Conservation (phyloP, 768 basidiomycete species). For the Arthromyces matolae region DNA sequence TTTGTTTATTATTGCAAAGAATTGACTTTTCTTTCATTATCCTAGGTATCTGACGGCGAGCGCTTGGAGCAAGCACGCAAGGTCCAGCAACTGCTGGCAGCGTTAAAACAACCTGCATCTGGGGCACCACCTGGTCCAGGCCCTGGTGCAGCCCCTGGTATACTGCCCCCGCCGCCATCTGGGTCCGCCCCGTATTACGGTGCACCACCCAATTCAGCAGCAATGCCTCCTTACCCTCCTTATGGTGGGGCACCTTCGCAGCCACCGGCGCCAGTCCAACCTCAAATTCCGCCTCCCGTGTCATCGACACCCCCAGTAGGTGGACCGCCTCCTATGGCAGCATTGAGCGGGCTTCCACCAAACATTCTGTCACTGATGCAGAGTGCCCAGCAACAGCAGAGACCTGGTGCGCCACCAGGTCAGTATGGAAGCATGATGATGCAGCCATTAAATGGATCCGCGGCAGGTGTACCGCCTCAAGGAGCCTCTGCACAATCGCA, state of each 20-base stretch:
- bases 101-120: conserved; percentile 66
- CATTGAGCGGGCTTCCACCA: conserved; percentile 51
- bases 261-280: conserved; percentile 16
- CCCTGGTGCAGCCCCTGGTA: conserved; percentile 20
- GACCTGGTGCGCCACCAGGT: conserved; percentile 18
- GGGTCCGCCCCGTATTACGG: conserved; percentile 41
- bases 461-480: conserved; percentile 34
- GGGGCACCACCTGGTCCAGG: conserved; percentile 27
- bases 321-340: conserved; percentile 31
- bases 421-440: conserved; percentile 38
- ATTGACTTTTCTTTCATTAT: conserved; percentile 2
- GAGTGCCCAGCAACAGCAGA: conserved; percentile 41
- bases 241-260: conserved; percentile 23
- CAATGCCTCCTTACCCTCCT: conserved; percentile 32
- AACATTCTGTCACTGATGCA: conserved; percentile 68
- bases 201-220: conserved; percentile 30
- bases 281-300: too few species aligned
- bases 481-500: conserved; percentile 34
- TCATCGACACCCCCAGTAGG: conserved; percentile 34
- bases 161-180: conserved; percentile 30
- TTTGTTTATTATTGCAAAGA: not conserved
- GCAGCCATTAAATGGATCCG: conserved; percentile 35
- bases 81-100: conserved; percentile 83
- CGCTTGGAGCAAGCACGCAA: conserved; percentile 84
- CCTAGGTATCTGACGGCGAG: conserved; percentile 61